A percentile compares a stretch with the other conserved stretches of the same genome.
These are phyloP conservation scores for Euphorbia schlechtendalii DNA, from an alignment of 441 rosid genomes.

Conservation along the genomic window DNA sequence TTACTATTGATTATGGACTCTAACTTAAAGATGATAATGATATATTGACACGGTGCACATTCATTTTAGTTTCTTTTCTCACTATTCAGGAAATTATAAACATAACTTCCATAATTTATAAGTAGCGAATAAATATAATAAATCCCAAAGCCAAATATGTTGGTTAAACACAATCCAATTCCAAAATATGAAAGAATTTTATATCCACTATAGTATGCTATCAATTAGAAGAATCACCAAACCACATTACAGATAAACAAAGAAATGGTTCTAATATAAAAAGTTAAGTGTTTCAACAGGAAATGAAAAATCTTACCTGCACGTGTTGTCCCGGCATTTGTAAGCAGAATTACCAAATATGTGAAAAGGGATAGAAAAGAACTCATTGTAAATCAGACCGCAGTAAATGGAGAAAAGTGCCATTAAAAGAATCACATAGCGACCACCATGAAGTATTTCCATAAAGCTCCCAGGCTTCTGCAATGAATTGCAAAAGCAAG, in stretches of 20 bases:
- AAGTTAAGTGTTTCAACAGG: slow-evolving; percentile 1
- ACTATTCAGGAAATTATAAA: not conserved
- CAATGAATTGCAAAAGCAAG: slow-evolving; percentile 10
- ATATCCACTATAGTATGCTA: not conserved
- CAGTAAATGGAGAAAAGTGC: slow-evolving; percentile 88
- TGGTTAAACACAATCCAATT: not conserved
- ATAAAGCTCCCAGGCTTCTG: slow-evolving; percentile 99
- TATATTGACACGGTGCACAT: not conserved
- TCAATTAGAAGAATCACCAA: slow-evolving; percentile 10
- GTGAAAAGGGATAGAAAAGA: slow-evolving; percentile 90
- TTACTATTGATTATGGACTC: not conserved
- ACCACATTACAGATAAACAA: too few relatives aligned
- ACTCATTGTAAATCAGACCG: slow-evolving; percentile 95
- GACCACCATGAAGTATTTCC: slow-evolving; percentile 97
- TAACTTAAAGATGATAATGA: not conserved
- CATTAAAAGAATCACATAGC: slow-evolving; percentile 85
- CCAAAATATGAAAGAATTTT: slow-evolving; percentile 7
- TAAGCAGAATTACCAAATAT: slow-evolving; percentile 92
- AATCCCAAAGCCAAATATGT: not conserved
- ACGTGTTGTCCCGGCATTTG: slow-evolving; percentile 70
- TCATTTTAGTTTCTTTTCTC: not conserved
- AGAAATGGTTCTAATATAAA: not conserved
- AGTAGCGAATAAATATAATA: not conserved
- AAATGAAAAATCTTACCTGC: slow-evolving; percentile 48
- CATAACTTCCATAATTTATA: not conserved